Percentiles rank a stretch among this genome's conserved stretches.
Evolutionary conservation across 176 grass and related monocot genomes (phyloP).

Genomic region (Calamus simplicifolius): DNA sequence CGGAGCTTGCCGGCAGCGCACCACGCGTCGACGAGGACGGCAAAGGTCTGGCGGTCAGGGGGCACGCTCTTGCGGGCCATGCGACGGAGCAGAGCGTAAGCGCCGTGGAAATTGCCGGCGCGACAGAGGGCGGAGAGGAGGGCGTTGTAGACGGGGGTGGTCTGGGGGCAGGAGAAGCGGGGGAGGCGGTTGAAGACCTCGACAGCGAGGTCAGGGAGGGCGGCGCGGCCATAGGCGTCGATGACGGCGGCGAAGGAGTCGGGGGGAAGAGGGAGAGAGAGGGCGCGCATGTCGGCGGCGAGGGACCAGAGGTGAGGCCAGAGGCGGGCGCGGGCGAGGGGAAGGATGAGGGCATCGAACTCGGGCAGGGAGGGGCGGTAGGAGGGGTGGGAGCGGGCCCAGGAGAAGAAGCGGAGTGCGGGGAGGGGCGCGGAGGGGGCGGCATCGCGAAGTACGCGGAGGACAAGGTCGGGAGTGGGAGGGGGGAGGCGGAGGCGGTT

Average conservation of each 20-base stretch:
- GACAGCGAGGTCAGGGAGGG: slow-evolving; percentile 61
- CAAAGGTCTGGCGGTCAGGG: slow-evolving; percentile 75
- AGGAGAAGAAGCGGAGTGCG: slow-evolving; percentile 73
- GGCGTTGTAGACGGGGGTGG: slow-evolving; percentile 71
- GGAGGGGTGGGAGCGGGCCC: slow-evolving; percentile 42
- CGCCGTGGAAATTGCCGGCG: slow-evolving; percentile 62
- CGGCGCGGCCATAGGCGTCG: slow-evolving; percentile 63
- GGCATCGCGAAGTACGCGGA: slow-evolving; percentile 63
- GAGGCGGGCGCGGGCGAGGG: slow-evolving; percentile 55
- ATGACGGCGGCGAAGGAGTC: slow-evolving; percentile 71
- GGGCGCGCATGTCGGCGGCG: slow-evolving; percentile 58
- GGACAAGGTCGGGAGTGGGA: slow-evolving; percentile 64
- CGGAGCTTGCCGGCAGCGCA: slow-evolving; percentile 77
- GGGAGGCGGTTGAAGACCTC: slow-evolving; percentile 89
- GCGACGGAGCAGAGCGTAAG: slow-evolving; percentile 83
- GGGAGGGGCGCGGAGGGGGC: slow-evolving; percentile 59
- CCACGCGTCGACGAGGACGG: slow-evolving; percentile 87
- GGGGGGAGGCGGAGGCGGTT: slow-evolving; percentile 78
- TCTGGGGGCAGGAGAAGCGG: slow-evolving; percentile 73
- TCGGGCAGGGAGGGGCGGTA: slow-evolving; percentile 61
- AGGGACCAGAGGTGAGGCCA: slow-evolving; percentile 78
- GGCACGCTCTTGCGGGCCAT: slow-evolving; percentile 66
- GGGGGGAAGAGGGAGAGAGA: slow-evolving; percentile 50
- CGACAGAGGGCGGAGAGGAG: slow-evolving; percentile 81
- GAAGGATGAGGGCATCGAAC: slow-evolving; percentile 75